Evolutionary conservation across 2,329 filamentous ascomycete genomes (phyloP), one percentile per base, ranked within the genome.

Genomic region (Cordyceps sp.): DNA sequence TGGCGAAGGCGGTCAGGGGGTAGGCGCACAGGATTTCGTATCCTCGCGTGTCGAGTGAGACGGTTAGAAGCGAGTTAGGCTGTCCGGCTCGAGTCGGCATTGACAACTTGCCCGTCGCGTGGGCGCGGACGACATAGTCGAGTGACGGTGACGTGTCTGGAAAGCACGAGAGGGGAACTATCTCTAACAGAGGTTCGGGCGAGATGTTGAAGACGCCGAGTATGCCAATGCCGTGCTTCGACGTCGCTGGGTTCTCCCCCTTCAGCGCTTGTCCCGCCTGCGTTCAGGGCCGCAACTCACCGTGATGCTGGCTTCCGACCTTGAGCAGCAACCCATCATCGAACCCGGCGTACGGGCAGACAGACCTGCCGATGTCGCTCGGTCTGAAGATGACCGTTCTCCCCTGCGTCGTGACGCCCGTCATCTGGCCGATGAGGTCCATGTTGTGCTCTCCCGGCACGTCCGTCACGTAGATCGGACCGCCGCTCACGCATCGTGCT

Each of bases 391-490:
- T 80, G 0, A 93, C 70, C 0, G 83, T 90, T 39, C 73, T 76
- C 1, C 76, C 81, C 17, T 70, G 61, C 0, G 73, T 62, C 0
- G 81, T 90, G 10, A 65, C 59, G 0, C 79, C 86, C 0, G 80
- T 85, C 66, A 96, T 86, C 49, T 92, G 77, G 19, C 64, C 55
- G 37, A 98, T 79, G 13, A 98, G 54, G 6, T 65, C 55, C 20
- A 85, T 46, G 45, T 93, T 68, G 50, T 96, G 84, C 37, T 82
- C 58, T 1, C 84, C 86, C 0, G 88, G 88, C 1, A 74, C 69
- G 52, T 98, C 90, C 0, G 88, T 96, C 49, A 98, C 86, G 45
- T 92, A 94, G 26, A 98, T 78, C 0, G 88, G 90, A 0, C 90
- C 90, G 8, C 90, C 90, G 30, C 78, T 86, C 9, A 98, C 64